These are phyloP conservation scores for Inonotus obliquus DNA, from an alignment of 1,284 basidiomycete genomes.

Conservation along the genomic window DNA sequence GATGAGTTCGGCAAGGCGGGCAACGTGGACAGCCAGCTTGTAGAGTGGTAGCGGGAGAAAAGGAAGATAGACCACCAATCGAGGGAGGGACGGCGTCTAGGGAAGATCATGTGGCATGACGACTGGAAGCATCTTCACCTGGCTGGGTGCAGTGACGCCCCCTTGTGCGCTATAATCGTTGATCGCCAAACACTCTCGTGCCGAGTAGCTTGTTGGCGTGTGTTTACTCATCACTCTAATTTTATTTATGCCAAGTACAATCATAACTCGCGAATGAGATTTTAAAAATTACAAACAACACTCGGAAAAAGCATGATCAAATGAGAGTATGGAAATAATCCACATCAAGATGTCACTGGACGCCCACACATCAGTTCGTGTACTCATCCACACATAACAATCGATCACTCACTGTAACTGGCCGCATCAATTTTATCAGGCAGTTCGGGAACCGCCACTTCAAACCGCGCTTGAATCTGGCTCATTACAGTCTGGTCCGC, in stretches of 20 bases:
- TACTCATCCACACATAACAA: not conserved
- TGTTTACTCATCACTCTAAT: not conserved
- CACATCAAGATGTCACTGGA: slow-evolving; percentile 37
- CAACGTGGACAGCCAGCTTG: too few relatives aligned
- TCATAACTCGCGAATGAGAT: too few relatives aligned
- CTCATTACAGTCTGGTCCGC: slow-evolving; percentile 92
- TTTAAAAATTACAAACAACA: not conserved
- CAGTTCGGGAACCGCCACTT: slow-evolving; percentile 88
- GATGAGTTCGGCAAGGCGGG: not conserved
- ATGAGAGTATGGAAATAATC: not conserved
- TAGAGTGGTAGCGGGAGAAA: too few relatives aligned
- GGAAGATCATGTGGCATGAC: too few relatives aligned
- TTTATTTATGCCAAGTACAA: too few relatives aligned
- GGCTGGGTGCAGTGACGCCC: too few relatives aligned
- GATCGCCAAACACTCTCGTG: too few relatives aligned
- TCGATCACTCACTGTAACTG: slow-evolving; percentile 67
- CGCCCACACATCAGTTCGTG: not conserved
- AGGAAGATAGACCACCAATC: too few relatives aligned
- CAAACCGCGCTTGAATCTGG: slow-evolving; percentile 87
- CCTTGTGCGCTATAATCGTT: too few relatives aligned
- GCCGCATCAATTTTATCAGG: slow-evolving; percentile 91
- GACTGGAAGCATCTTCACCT: too few relatives aligned
- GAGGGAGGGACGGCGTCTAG: too few relatives aligned
- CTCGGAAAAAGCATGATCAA: not conserved
- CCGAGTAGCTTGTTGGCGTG: not conserved